Evolutionary conservation across 495 filamentous ascomycete species (phyloP).

Genomic region (Penicillium pulvis): DNA sequence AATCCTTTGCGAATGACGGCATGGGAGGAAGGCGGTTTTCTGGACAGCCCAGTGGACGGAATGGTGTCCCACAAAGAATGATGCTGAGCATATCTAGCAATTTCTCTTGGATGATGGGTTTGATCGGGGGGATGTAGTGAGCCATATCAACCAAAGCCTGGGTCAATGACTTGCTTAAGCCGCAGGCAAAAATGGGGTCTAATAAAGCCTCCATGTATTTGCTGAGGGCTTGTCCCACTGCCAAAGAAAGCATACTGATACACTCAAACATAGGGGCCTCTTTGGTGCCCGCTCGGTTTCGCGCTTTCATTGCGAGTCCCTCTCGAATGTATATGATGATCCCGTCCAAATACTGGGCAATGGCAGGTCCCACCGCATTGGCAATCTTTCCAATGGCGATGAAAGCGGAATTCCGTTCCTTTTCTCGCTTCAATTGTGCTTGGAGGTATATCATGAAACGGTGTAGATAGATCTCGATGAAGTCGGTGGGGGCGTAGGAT

Average conservation of each 20-base stretch:
- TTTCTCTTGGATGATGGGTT: constrained; percentile 87
- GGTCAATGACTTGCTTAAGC: constrained; percentile 85
- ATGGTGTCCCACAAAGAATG: constrained; percentile 87
- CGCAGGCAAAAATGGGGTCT: constrained; percentile 95
- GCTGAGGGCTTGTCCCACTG: constrained; percentile 93
- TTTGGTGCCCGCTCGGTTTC: constrained; percentile 69
- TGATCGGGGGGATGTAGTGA: constrained; percentile 95
- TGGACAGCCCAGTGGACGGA: constrained; percentile 87
- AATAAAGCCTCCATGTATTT: constrained; percentile 97
- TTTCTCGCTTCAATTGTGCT: constrained; percentile 91
- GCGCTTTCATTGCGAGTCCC: constrained; percentile 79
- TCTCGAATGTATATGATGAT: constrained; percentile 91
- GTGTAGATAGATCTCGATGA: constrained; percentile 79
- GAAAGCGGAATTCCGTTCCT: constrained; percentile 89
- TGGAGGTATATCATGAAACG: constrained; percentile 97
- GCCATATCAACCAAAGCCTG: constrained; percentile 98
- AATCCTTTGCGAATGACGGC: constrained; percentile 82
- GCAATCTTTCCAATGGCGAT: constrained; percentile 94
- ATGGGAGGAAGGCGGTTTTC: constrained; percentile 64
- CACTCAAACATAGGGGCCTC: constrained; percentile 96
- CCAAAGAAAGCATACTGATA: constrained; percentile 92
- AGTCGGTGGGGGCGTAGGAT: constrained; percentile 85
- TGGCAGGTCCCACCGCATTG: constrained; percentile 89
- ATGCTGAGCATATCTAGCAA: constrained; percentile 93
- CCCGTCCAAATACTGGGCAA: constrained; percentile 91